These are phyloP conservation scores for Zizania latifolia DNA, from an alignment of 176 grass and related monocot genomes.

Conservation along the genomic window DNA sequence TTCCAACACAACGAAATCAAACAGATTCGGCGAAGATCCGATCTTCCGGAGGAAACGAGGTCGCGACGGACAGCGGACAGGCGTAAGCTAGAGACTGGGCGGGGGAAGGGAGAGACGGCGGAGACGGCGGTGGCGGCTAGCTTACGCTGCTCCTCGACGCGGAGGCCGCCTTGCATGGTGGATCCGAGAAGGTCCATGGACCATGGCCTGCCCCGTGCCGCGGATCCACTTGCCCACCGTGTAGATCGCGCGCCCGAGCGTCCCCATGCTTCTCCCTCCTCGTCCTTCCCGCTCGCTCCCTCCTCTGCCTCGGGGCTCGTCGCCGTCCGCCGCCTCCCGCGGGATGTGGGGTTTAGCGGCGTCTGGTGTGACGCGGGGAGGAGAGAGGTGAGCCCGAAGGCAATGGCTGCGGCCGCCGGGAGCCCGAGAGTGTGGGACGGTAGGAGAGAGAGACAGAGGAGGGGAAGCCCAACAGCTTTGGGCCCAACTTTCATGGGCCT, in stretches of 20 bases:
- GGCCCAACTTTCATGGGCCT: too few species aligned
- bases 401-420: too few species aligned
- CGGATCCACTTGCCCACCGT: slow-evolving; percentile 97
- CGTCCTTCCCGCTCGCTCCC: neutral
- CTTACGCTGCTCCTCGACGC: slow-evolving; percentile 75
- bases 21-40: neutral
- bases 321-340: slow-evolving; percentile 32
- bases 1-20: neutral
- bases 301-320: neutral
- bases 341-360: slow-evolving; percentile 16
- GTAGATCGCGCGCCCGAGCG: slow-evolving; percentile 79
- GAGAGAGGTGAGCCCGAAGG: too few species aligned
- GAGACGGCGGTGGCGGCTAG: neutral
- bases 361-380: neutral
- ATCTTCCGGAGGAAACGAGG: neutral
- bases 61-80: too few species aligned
- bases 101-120: neutral
- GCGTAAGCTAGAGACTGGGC: too few species aligned
- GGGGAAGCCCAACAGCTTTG: too few species aligned
- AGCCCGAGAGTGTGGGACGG: too few species aligned
- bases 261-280: slow-evolving; percentile 44
- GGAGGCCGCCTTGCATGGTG: slow-evolving; percentile 70
- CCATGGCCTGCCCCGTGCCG: slow-evolving; percentile 86
- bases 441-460: too few species aligned
- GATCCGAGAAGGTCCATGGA: slow-evolving; percentile 85